These are phyloP conservation scores for Shiraia bambusicola DNA, from an alignment of 2,329 filamentous ascomycete species.

Conservation along the genomic window DNA sequence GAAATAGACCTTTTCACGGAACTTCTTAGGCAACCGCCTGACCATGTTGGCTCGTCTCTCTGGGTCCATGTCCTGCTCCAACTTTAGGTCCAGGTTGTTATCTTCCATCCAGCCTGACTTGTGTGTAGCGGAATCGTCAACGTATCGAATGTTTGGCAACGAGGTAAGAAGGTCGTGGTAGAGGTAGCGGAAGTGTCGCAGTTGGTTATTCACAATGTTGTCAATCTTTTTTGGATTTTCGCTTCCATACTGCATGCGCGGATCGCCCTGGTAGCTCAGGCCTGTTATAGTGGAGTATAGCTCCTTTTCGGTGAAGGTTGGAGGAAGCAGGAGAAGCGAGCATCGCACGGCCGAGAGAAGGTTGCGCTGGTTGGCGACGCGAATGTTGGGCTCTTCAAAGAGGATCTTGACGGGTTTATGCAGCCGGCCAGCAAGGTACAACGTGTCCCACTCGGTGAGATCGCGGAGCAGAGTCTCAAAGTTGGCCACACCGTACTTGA, in stretches of 20 bases:
- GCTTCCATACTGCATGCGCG: slow-evolving; percentile 87
- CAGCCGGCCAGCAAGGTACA: slow-evolving; percentile 93
- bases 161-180: slow-evolving; percentile 89
- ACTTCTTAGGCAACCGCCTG: slow-evolving; percentile 79
- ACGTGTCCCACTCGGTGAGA: slow-evolving; percentile 85
- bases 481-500: slow-evolving; percentile 98
- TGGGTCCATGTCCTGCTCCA: slow-evolving; percentile 91
- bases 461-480: slow-evolving; percentile 86
- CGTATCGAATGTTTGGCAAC: slow-evolving; percentile 83
- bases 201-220: slow-evolving; percentile 91
- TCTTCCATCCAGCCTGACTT: slow-evolving; percentile 65
- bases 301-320: slow-evolving; percentile 80
- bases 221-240: slow-evolving; percentile 90
- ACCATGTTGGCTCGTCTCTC: slow-evolving; percentile 94
- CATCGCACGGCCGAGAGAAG: slow-evolving; percentile 88
- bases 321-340: slow-evolving; percentile 81
- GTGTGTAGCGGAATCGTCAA: slow-evolving; percentile 60
- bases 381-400: slow-evolving; percentile 86
- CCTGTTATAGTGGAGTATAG: slow-evolving; percentile 89
- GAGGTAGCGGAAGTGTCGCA: slow-evolving; percentile 85
- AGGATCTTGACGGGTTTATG: slow-evolving; percentile 99
- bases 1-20: slow-evolving; percentile 89
- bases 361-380: slow-evolving; percentile 94
- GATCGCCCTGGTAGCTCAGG: slow-evolving; percentile 92
- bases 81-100: slow-evolving; percentile 57